Evolutionary conservation across 768 basidiomycete genomes (phyloP).

Genomic region (Candolleomyces aberdarensis): DNA sequence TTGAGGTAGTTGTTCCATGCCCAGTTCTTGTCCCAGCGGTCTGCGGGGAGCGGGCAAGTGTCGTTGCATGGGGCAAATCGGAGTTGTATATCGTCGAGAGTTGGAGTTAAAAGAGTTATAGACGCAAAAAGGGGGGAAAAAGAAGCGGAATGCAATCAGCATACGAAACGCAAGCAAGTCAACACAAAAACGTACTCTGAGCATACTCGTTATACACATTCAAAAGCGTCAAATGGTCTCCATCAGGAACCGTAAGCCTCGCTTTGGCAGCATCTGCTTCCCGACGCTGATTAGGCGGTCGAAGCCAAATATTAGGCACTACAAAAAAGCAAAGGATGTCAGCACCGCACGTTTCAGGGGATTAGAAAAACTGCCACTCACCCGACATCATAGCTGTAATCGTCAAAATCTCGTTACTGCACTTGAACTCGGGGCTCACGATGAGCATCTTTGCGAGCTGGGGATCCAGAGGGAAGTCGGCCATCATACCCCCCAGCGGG

Average conservation of each 20-base stretch:
- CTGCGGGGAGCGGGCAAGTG: slow-evolving; percentile 37
- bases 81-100: no score
- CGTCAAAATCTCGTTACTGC: slow-evolving; percentile 93
- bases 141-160: neutral
- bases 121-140: no score
- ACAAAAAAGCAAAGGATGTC: neutral
- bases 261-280: slow-evolving; percentile 95
- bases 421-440: slow-evolving; percentile 90
- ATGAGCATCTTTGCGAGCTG: slow-evolving; percentile 93
- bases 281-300: slow-evolving; percentile 82
- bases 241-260: slow-evolving; percentile 83
- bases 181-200: slow-evolving; percentile 51
- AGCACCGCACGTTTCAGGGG: neutral
- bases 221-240: slow-evolving; percentile 93
- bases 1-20: slow-evolving; percentile 89
- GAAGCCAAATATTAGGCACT: slow-evolving; percentile 95
- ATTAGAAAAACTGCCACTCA: no score
- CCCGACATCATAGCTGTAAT: slow-evolving; percentile 97
- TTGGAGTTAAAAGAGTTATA: no score
- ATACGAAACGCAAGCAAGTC: neutral
- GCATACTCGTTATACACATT: slow-evolving; percentile 95
- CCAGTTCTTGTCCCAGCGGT: slow-evolving; percentile 82
- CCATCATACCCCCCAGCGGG: slow-evolving; percentile 85
- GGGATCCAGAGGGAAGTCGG: slow-evolving; percentile 98
- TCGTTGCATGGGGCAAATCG: no score